These are phyloP conservation scores for Juglanconis sp. DNA, from an alignment of 2,329 filamentous ascomycete species.

Conservation along the genomic window DNA sequence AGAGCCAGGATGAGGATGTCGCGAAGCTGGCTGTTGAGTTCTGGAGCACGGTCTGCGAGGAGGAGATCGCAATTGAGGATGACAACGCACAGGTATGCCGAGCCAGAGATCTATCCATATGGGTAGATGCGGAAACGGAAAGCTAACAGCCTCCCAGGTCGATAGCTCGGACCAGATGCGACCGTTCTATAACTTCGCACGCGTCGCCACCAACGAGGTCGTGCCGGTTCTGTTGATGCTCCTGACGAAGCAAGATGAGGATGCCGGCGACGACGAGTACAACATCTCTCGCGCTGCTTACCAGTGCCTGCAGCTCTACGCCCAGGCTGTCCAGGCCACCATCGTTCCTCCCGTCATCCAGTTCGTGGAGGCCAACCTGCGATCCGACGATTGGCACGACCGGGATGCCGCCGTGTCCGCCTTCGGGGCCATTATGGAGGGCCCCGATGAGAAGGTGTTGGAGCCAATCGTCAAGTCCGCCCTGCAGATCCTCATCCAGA, in stretches of 20 bases:
- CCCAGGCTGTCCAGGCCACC: conserved; percentile 81
- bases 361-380: conserved; percentile 90
- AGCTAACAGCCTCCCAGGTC: conserved; percentile 34
- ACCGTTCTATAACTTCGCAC: conserved; percentile 92
- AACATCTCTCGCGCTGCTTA: conserved; percentile 93
- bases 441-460: conserved; percentile 86
- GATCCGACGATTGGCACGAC: conserved; percentile 88
- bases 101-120: neutral
- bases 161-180: conserved; percentile 82
- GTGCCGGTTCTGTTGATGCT: conserved; percentile 86
- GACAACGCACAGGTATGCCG: conserved; percentile 75
- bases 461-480: conserved; percentile 96
- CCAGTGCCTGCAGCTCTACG: conserved; percentile 92
- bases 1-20: conserved; percentile 95
- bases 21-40: conserved; percentile 98
- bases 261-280: conserved; percentile 95
- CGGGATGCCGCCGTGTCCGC: conserved; percentile 95
- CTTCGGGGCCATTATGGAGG: conserved; percentile 98
- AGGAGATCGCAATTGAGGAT: conserved; percentile 96
- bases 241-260: conserved; percentile 95
- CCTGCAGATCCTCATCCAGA: conserved; percentile 80
- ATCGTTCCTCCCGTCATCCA: conserved; percentile 82
- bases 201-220: conserved; percentile 89
- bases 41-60: conserved; percentile 99
- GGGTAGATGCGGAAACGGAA: too few species aligned